These are phyloP conservation scores for Ophiostoma sp. DNA, from an alignment of 2,329 filamentous ascomycete species.

Conservation along the genomic window DNA sequence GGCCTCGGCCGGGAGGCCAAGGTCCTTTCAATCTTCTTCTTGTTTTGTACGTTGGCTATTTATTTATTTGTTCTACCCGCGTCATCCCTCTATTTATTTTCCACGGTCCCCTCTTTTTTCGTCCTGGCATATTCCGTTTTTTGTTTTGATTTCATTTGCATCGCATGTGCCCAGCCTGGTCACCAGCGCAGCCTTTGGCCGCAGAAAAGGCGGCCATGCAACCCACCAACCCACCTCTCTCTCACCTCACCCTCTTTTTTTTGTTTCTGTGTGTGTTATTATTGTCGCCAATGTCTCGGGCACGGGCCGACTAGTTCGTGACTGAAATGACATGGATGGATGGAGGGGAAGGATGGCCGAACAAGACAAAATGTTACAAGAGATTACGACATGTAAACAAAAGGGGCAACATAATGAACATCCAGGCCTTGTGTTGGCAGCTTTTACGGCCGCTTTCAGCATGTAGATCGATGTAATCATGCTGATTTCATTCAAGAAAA, in stretches of 20 bases:
- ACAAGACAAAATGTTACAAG: not conserved
- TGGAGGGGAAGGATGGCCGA: not conserved
- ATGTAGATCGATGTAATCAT: not conserved
- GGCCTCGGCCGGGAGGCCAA: not conserved
- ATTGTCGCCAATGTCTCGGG: not conserved
- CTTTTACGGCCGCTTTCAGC: not conserved
- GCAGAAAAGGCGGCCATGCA: slow-evolving; percentile 24
- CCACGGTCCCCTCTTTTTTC: not conserved
- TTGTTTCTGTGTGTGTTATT: not conserved
- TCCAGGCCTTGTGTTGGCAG: not conserved
- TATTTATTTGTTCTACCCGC: slow-evolving; percentile 2
- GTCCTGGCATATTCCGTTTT: not conserved
- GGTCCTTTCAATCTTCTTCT: not conserved
- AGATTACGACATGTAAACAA: not conserved
- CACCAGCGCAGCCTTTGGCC: slow-evolving; percentile 23
- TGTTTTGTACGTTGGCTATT: not conserved
- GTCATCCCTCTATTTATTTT: not conserved
- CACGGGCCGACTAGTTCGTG: slow-evolving; percentile 19
- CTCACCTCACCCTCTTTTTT: not conserved
- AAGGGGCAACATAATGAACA: not conserved
- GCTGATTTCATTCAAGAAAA: not conserved
- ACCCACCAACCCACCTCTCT: slow-evolving; percentile 11
- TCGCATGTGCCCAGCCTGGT: slow-evolving; percentile 19
- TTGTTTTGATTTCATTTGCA: not conserved
- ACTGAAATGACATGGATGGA: not conserved